Evolutionary conservation across 306 rosid species (phyloP).

Genomic region (Citrullus amarus): DNA sequence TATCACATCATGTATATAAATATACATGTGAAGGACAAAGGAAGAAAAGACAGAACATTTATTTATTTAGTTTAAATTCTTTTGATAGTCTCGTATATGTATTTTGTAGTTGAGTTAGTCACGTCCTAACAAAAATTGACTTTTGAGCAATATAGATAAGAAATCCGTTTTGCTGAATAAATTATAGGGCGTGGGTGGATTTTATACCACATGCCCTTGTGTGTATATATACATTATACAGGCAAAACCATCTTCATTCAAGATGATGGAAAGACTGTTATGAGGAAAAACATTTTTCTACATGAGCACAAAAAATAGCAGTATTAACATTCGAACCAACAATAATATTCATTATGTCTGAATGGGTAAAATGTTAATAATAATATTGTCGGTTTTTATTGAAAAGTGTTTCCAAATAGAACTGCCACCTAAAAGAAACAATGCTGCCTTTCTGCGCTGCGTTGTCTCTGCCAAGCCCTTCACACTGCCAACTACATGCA

Average conservation of each 20-base stretch:
- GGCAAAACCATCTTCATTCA: too few species aligned
- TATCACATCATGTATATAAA: not conserved
- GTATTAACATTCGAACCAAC: too few species aligned
- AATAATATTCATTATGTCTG: too few species aligned
- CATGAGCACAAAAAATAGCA: too few species aligned
- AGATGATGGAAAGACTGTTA: too few species aligned
- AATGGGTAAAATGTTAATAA: not conserved
- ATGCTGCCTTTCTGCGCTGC: not conserved
- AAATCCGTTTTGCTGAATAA: not conserved
- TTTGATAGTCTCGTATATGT: not conserved
- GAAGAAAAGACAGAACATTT: not conserved
- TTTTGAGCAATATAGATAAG: not conserved
- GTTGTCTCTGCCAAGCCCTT: not conserved
- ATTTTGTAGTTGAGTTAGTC: not conserved
- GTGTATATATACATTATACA: too few species aligned
- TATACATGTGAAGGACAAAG: not conserved
- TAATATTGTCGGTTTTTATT: not conserved
- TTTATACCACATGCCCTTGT: not conserved
- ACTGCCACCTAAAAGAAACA: not conserved
- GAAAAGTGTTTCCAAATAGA: not conserved
- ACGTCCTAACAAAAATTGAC: not conserved
- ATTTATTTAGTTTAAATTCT: not conserved
- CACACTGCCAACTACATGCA: not conserved
- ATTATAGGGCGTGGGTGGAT: not conserved
- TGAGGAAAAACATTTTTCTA: too few species aligned